Base-by-base conservation (phyloP, 2,329 filamentous ascomycete genomes). In the Diaporthe amygdali region DNA sequence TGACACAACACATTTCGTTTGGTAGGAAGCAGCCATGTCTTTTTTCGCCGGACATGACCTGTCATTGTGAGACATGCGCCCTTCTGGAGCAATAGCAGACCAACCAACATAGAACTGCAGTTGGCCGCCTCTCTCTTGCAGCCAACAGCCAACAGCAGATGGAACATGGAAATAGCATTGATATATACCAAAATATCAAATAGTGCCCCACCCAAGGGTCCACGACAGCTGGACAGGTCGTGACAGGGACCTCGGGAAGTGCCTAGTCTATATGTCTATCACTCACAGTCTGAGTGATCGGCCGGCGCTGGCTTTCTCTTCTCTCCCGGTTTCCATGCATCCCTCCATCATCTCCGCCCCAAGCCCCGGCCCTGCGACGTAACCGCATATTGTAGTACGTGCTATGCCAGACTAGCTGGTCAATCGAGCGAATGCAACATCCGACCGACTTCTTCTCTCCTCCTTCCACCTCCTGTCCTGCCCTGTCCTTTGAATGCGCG, bases 261-360 rank as follows among this genome's bases (percentile, higher is more conserved):
- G 54, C 34, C 25, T 41, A 22, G 39, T 46, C 37, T 20, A 64
- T 63, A 37, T 64, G 41, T 49, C 59, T 49, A 64, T 64, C 59
- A 64, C 34, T 64, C 59, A 64, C 59, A 20, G n/a, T 49, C 44
- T 64, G 59, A 64, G 41, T 64, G 59, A 64, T 64, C 59, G 32
- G 44, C 59, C 59, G 59, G 59, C 14, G 27, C 59, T 64, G 30
- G 30, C 46, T 25, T 37, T 27, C n/a, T 37, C 12, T 37, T 49
- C 6, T n/a, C 20, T 37, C 59, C 59, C 44, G 30, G 44, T 64
- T 64, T 37, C 59, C 59, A 64, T 51, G 9, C 37, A 39, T 37
- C 59, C 59, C 47, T 51, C 37, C 37, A 39, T 14, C 47, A 51
- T 22, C 47, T 51, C 47, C 47, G 25, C 30, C 59, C 25, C 41